phyloP scores from a whole-genome alignment of 306 rosid genomes.

The Cucumis sativus region DNA sequence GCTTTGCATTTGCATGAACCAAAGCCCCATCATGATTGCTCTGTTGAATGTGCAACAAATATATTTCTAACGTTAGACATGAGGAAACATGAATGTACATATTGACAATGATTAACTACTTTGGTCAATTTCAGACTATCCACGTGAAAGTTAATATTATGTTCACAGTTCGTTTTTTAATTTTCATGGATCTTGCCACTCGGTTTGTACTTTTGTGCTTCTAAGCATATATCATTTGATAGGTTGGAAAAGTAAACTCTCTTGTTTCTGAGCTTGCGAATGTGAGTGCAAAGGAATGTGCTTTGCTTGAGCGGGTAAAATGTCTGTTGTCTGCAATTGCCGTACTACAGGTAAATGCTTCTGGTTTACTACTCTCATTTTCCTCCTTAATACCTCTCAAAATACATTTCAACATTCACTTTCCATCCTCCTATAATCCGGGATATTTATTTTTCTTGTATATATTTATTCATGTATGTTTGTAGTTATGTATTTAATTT shows the following conservation, averaged over 20 bases:
- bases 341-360: constrained; percentile 47
- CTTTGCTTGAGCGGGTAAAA: constrained; percentile 63
- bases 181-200: neutral
- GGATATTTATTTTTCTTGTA: neutral
- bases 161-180: neutral
- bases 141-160: neutral
- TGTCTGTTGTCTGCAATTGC: constrained; percentile 52
- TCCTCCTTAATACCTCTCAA: neutral
- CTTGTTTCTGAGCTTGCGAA: constrained; percentile 48
- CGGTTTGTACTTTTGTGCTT: neutral
- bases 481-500: neutral
- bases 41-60: constrained; percentile 25
- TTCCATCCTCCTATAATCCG: too few species aligned
- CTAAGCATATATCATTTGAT: constrained; percentile 26
- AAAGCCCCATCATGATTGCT: constrained; percentile 92
- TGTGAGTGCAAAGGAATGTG: constrained; percentile 53
- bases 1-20: constrained; percentile 81
- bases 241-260: constrained; percentile 62
- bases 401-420: too few species aligned
- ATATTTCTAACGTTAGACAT: neutral
- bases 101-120: neutral
- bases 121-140: constrained; percentile 55
- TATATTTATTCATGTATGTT: neutral
- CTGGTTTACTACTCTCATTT: neutral
- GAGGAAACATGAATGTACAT: constrained; percentile 11